Evolutionary conservation across 1,284 basidiomycete genomes (phyloP).

Genomic region (Malassezia pachydermatis): DNA sequence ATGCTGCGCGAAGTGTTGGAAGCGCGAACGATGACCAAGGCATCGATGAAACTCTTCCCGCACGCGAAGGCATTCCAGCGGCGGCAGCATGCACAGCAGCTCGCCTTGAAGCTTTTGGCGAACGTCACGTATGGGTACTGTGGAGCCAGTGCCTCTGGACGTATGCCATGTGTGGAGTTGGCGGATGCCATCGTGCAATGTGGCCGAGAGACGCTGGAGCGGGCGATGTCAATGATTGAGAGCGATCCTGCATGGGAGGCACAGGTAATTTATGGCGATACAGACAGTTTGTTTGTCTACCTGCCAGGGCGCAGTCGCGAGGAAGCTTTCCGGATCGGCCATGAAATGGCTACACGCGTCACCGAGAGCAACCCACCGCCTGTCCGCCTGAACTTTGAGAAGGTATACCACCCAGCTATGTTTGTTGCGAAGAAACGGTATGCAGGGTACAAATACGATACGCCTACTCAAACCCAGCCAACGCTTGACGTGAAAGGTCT

Average conservation of each 20-base stretch:
- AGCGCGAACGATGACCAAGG: constrained; percentile 95
- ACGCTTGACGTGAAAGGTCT: constrained; percentile 94
- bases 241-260: constrained; percentile 73
- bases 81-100: constrained; percentile 39
- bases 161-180: constrained; percentile 97
- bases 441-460: constrained; percentile 89
- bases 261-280: constrained; percentile 93
- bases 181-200: constrained; percentile 96
- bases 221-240: constrained; percentile 71
- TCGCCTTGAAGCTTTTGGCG: constrained; percentile 42
- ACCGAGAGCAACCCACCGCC: constrained; percentile 79
- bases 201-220: constrained; percentile 86
- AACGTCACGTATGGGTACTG: constrained; percentile 72
- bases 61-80: constrained; percentile 56
- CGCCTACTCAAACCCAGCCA: constrained; percentile 65
- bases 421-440: constrained; percentile 94
- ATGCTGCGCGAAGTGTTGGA: constrained; percentile 89
- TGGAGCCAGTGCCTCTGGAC: constrained; percentile 78
- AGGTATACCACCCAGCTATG: constrained; percentile 88
- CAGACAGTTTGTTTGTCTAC: constrained; percentile 86
- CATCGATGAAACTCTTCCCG: constrained; percentile 73
- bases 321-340: constrained; percentile 80
- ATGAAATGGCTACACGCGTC: constrained; percentile 79
- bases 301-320: constrained; percentile 79
- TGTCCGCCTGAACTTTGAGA: constrained; percentile 93